A percentile compares a stretch with the other conserved stretches of the same genome.
phyloP scores from a whole-genome alignment of 148 eudicot species.

The Spergularia marina region DNA sequence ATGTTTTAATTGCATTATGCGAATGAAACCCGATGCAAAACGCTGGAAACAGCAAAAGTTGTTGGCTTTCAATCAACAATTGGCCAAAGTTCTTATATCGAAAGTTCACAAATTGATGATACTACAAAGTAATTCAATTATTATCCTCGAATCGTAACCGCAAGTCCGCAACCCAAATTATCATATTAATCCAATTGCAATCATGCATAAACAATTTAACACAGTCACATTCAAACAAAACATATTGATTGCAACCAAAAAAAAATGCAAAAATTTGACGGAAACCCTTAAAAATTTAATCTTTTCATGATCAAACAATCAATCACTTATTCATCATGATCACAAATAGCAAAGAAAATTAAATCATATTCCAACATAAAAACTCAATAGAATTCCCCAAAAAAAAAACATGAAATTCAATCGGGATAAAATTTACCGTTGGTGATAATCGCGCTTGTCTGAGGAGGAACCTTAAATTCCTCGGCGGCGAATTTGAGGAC shows the following conservation, averaged over 20 bases:
- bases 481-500: constrained; percentile 97
- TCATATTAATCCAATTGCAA: no score
- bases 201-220: background rate
- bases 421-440: constrained; percentile 44
- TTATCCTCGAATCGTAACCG: no score
- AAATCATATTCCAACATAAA: background rate
- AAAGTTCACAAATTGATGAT: no score
- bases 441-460: constrained; percentile 97
- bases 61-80: no score
- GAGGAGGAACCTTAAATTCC: constrained; percentile 98
- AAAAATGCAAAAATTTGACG: background rate
- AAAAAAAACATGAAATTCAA: background rate
- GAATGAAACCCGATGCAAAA: no score
- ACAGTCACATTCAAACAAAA: background rate
- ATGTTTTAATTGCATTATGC: no score
- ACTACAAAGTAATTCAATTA: no score
- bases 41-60: no score
- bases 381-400: background rate
- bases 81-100: no score
- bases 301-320: background rate
- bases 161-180: no score
- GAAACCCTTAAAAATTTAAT: background rate
- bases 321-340: background rate
- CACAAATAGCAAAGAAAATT: background rate
- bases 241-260: background rate